Conservation (phyloP, 1,284 basidiomycete genomes). For the Termitomyces sp. region DNA sequence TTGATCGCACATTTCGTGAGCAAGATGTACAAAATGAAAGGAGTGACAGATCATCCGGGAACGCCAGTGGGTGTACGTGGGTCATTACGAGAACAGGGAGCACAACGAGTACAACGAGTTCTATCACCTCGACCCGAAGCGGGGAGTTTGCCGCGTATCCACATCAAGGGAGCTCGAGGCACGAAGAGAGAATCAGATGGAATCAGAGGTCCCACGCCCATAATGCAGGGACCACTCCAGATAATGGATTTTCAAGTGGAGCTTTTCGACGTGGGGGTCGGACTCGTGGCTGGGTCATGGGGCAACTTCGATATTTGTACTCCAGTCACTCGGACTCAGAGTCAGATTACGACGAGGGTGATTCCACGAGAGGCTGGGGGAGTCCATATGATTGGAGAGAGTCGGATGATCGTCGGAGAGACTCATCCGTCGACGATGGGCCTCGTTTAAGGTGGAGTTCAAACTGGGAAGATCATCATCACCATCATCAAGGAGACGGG, state of each 20-base stretch:
- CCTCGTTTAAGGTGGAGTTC: neutral
- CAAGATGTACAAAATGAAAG: constrained; percentile 5
- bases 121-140: neutral
- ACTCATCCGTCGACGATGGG: neutral
- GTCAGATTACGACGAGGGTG: neutral
- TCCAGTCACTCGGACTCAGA: no score
- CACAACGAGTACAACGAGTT: constrained; percentile 1
- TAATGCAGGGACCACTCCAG: neutral
- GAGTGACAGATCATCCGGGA: neutral
- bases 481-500: neutral
- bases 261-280: neutral
- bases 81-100: neutral
- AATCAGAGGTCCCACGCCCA: neutral
- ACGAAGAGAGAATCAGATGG: neutral
- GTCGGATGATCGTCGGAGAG: neutral
- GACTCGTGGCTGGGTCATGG: neutral
- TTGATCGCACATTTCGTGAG: constrained; percentile 17
- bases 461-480: neutral
- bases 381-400: neutral
- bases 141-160: constrained; percentile 1
- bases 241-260: neutral
- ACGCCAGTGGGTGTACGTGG: neutral
- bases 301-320: neutral
- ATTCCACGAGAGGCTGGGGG: neutral
- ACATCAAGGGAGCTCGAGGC: neutral